Percentiles rank a stretch among this genome's conserved stretches.
phyloP scores from a whole-genome alignment of 148 eudicot species.

The Chenopodium album region DNA sequence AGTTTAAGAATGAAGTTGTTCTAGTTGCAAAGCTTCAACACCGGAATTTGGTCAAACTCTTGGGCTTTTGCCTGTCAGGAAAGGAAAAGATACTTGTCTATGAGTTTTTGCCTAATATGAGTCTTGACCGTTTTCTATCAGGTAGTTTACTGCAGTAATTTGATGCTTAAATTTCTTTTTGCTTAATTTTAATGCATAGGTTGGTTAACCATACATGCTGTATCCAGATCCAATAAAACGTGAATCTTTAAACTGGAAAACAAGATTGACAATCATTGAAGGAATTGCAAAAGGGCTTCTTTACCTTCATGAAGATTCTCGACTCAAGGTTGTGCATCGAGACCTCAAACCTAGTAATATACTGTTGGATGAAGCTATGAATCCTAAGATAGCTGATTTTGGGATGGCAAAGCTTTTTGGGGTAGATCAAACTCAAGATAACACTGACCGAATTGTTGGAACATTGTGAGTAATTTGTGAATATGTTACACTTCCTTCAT shows the following conservation, averaged over 20 bases:
- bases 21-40: constrained; percentile 33
- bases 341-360: constrained; percentile 36
- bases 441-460: constrained; percentile 26
- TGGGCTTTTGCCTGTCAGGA: constrained; percentile 25
- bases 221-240: constrained; percentile 14
- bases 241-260: constrained; percentile 3
- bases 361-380: constrained; percentile 30
- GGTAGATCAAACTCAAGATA: constrained; percentile 29
- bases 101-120: constrained; percentile 26
- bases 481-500: no score
- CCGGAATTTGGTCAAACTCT: constrained; percentile 27
- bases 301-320: constrained; percentile 30
- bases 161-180: background rate
- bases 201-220: background rate
- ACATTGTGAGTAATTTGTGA: constrained; percentile 18
- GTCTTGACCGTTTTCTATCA: constrained; percentile 15
- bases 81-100: constrained; percentile 30
- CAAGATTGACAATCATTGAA: constrained; percentile 15
- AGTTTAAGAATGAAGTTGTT: constrained; percentile 27
- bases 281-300: constrained; percentile 28
- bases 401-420: constrained; percentile 37
- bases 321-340: constrained; percentile 32
- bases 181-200: background rate
- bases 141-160: constrained; percentile 2
- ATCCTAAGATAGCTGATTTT: constrained; percentile 37